A percentile compares a stretch with the other conserved stretches of the same genome.
Conservation (phyloP, 1,139 yeast species). For the Geotrichum klebahnii region DNA sequence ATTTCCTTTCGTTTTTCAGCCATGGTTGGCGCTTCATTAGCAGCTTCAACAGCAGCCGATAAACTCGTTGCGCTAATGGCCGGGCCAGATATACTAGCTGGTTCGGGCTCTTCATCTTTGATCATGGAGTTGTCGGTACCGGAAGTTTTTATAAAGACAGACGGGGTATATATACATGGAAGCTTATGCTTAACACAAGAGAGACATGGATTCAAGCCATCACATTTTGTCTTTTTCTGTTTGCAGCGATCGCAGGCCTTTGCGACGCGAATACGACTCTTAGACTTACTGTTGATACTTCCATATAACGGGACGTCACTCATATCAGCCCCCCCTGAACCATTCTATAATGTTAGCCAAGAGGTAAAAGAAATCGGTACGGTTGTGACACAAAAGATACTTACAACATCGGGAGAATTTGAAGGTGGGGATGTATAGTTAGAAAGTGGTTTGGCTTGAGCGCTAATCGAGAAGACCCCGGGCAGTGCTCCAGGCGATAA, state of each 20-base stretch:
- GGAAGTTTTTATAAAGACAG: constrained; percentile 1
- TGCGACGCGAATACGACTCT: constrained; percentile 39
- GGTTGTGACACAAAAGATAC: not conserved
- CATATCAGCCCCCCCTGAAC: not conserved
- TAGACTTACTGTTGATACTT: constrained; percentile 10
- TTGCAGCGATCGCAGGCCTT: constrained; percentile 62
- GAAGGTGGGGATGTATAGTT: not conserved
- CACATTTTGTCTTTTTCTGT: constrained; percentile 58
- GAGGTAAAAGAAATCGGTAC: not conserved
- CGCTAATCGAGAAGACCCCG: not conserved
- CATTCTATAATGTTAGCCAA: constrained; percentile 2
- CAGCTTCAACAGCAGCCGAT: constrained; percentile 6
- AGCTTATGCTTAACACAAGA: constrained; percentile 48
- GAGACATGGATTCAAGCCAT: constrained; percentile 54
- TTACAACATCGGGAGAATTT: not conserved
- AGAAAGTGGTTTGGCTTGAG: constrained; percentile 23
- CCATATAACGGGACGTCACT: constrained; percentile 12
- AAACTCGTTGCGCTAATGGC: constrained; percentile 9
- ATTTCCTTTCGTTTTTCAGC: constrained; percentile 8
- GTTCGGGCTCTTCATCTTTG: not conserved
- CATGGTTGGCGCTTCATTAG: constrained; percentile 6
- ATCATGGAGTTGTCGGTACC: not conserved
- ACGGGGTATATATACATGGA: constrained; percentile 41
- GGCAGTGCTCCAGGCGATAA: not conserved
- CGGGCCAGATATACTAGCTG: not conserved